Evolutionary conservation across 441 rosid genomes (phyloP), one percentile per base, ranked within the genome.

Genomic region (Macaranga tanarius): DNA sequence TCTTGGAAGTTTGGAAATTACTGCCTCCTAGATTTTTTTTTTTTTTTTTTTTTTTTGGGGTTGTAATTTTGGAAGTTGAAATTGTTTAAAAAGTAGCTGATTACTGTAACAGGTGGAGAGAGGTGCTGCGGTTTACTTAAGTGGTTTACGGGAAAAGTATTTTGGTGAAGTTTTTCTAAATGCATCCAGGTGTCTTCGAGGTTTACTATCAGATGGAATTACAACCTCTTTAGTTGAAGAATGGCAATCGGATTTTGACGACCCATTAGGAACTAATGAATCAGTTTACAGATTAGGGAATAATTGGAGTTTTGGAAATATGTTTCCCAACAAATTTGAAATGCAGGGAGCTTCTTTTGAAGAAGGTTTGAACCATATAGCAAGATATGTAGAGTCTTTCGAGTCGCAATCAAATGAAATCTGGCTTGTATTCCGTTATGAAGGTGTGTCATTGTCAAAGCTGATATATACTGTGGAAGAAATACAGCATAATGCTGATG

Each of bases 131-230:
- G 86, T 92, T 67, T 92, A 91, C 79, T 79, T 92, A 73, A 92
- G 99, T 79, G 99, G 99, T 67, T 80, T 91, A 65, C 86, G 97
- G 76, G 99, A 95, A 90, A 95, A 91, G 86, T 84, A 95, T 83
- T 92, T 91, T 79, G 99, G 99, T 62, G 98, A 95, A 81, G 16
- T 95, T 58, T 95, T 95, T 82, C 81, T 86, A 65, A 91, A 90
- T 82, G 95, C 96, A 62, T 84, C 92, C 60, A 84, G 80, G 52
- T 81, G 81, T 71, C 83, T 86, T 70, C 84, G 81, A 70, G 86
- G 84, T 74, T 81, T 77, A 73, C 72, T 67, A 26, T 80, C 84
- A 34, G 77, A 78, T 52, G 80, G 74, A 77, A 65, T 65, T 65
- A 67, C 85, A 55, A 73, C 76, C 69, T 59, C 86, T 69, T 77